Evolutionary conservation across 1,139 yeast genomes (phyloP).

Genomic region (Zygosaccharomyces sapae): DNA sequence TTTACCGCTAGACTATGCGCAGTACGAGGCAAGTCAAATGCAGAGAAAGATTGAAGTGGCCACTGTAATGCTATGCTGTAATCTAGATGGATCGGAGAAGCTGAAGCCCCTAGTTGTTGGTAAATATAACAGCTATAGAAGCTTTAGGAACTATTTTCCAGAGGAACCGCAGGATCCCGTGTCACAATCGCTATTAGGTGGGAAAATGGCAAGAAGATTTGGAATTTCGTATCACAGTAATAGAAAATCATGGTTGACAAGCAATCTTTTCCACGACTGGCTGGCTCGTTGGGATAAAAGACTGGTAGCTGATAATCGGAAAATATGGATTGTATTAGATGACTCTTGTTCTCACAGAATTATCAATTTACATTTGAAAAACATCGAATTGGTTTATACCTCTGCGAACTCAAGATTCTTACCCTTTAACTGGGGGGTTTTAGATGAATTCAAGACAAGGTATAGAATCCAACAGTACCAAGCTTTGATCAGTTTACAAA

Average conservation of each 20-base stretch:
- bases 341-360: constrained; percentile 63
- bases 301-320: constrained; percentile 43
- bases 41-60: constrained; percentile 40
- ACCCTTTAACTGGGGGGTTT: constrained; percentile 63
- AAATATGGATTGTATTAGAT: constrained; percentile 53
- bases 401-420: constrained; percentile 43
- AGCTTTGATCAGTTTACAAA: constrained; percentile 42
- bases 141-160: constrained; percentile 46
- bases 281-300: constrained; percentile 56
- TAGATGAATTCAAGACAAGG: constrained; percentile 56
- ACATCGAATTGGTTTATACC: constrained; percentile 46
- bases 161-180: constrained; percentile 28
- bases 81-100: constrained; percentile 60
- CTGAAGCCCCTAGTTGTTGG: constrained; percentile 60
- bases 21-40: constrained; percentile 47
- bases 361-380: constrained; percentile 51
- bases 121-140: constrained; percentile 47
- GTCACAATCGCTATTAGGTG: constrained; percentile 30
- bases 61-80: constrained; percentile 60
- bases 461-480: constrained; percentile 59
- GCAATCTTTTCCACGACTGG: constrained; percentile 63
- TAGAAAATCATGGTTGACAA: constrained; percentile 60
- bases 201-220: constrained; percentile 49
- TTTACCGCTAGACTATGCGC: constrained; percentile 55
- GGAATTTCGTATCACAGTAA: constrained; percentile 57